phyloP scores from a whole-genome alignment of 345 rosid genomes.

The Lepidium sativum region DNA sequence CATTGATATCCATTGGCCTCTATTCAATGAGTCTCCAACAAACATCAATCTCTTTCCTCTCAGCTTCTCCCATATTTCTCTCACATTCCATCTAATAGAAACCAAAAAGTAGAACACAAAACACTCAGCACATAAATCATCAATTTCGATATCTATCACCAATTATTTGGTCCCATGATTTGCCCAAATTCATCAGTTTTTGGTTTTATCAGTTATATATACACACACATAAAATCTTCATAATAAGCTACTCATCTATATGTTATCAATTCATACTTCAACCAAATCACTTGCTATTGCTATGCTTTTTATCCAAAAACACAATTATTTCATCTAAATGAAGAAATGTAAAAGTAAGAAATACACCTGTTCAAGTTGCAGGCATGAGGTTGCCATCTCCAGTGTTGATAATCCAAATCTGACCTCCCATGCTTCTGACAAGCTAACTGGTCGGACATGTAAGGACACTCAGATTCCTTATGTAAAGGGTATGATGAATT shows the following conservation, averaged over 20 bases:
- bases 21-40: constrained; percentile 88
- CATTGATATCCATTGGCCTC: constrained; percentile 99
- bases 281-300: background rate
- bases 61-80: constrained; percentile 91
- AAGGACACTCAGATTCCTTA: constrained; percentile 76
- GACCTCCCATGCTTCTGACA: constrained; percentile 93
- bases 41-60: constrained; percentile 94
- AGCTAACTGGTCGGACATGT: constrained; percentile 96
- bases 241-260: background rate
- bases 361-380: constrained; percentile 73
- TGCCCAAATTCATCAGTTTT: background rate
- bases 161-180: background rate
- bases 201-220: background rate
- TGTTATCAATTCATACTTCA: background rate
- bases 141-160: background rate
- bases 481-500: constrained; percentile 66
- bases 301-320: background rate
- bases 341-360: background rate
- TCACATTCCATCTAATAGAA: constrained; percentile 76
- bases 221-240: background rate
- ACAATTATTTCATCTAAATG: background rate
- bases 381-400: constrained; percentile 97
- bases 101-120: background rate
- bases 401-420: constrained; percentile 63
- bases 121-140: background rate